A percentile compares a stretch with the other conserved stretches of the same genome.
phyloP scores from a whole-genome alignment of 1,284 basidiomycete genomes.

The Ceratobasidium sp. region DNA sequence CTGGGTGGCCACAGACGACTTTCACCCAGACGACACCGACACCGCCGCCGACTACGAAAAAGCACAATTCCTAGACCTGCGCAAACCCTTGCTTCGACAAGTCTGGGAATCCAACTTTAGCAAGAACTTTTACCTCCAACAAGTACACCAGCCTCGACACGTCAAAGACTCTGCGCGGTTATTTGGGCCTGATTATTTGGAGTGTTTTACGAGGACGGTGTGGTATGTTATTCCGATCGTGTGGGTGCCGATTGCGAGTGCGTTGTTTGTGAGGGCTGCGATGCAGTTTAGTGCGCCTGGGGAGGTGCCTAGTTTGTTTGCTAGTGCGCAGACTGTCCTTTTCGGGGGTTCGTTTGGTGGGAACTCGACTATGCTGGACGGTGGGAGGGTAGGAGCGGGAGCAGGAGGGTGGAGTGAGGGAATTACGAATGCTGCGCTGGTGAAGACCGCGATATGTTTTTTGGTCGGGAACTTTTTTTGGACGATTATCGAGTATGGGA shows the following conservation, averaged over 20 bases:
- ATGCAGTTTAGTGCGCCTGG: conserved; percentile 77
- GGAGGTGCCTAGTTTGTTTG: conserved; percentile 3
- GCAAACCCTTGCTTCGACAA: conserved; percentile 86
- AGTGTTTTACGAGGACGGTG: conserved; percentile 89
- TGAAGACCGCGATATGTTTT: conserved; percentile 75
- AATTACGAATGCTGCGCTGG: conserved; percentile 60
- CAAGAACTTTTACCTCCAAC: conserved; percentile 96
- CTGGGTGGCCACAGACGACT: conserved; percentile 89
- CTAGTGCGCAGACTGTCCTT: neutral
- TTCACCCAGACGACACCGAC: conserved; percentile 90
- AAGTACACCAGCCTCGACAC: conserved; percentile 97
- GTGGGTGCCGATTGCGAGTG: conserved; percentile 91
- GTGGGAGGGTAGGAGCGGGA: no score
- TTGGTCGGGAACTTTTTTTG: conserved; percentile 88
- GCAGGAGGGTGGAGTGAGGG: neutral
- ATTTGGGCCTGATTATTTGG: conserved; percentile 88
- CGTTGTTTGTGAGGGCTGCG: conserved; percentile 84
- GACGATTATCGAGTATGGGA: conserved; percentile 95
- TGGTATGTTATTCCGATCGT: conserved; percentile 96
- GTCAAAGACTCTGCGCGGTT: conserved; percentile 87
- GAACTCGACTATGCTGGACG: neutral
- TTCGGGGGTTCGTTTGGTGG: neutral
- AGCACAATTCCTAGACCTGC: conserved; percentile 94
- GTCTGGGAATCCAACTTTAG: conserved; percentile 88
- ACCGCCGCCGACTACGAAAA: conserved; percentile 82